phyloP scores from a whole-genome alignment of 2,329 filamentous ascomycete species.

The Ceratocystis cubensis region DNA sequence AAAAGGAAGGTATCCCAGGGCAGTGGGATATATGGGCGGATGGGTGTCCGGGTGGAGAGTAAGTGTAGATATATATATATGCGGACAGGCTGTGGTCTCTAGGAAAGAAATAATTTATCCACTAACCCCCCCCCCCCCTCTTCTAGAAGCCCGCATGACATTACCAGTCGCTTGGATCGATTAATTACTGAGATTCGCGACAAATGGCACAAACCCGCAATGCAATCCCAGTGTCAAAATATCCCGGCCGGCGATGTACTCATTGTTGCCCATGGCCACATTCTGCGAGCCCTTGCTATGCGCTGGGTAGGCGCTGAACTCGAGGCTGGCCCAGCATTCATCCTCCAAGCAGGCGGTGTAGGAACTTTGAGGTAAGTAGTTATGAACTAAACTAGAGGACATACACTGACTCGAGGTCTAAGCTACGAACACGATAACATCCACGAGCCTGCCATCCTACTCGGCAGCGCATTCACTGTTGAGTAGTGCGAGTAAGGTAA shows the following conservation, averaged over 20 bases:
- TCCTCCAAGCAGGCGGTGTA: slow-evolving; percentile 81
- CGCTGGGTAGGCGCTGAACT: slow-evolving; percentile 67
- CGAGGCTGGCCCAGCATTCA: slow-evolving; percentile 60
- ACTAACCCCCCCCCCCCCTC: background rate
- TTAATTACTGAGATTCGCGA: slow-evolving; percentile 63
- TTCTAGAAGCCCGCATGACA: slow-evolving; percentile 53
- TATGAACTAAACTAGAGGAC: background rate
- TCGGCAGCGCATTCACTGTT: slow-evolving; percentile 58
- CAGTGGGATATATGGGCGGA: slow-evolving; percentile 84
- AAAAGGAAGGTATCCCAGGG: slow-evolving; percentile 42
- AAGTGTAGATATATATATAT: slow-evolving; percentile 28
- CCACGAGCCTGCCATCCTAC: slow-evolving; percentile 64
- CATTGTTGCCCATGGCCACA: slow-evolving; percentile 82
- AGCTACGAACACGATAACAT: slow-evolving; percentile 72
- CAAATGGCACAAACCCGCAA: slow-evolving; percentile 49
- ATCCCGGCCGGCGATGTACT: slow-evolving; percentile 30
- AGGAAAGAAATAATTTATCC: background rate
- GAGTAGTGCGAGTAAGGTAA: slow-evolving; percentile 24
- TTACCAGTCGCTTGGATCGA: slow-evolving; percentile 59
- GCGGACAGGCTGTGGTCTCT: background rate
- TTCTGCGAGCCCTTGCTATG: slow-evolving; percentile 76
- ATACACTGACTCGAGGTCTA: background rate
- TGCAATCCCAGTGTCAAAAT: slow-evolving; percentile 37
- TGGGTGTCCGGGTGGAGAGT: slow-evolving; percentile 77
- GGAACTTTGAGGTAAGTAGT: slow-evolving; percentile 56